Conservation (phyloP, 2,329 filamentous ascomycete species). For the Trichoderma semiorbis region DNA sequence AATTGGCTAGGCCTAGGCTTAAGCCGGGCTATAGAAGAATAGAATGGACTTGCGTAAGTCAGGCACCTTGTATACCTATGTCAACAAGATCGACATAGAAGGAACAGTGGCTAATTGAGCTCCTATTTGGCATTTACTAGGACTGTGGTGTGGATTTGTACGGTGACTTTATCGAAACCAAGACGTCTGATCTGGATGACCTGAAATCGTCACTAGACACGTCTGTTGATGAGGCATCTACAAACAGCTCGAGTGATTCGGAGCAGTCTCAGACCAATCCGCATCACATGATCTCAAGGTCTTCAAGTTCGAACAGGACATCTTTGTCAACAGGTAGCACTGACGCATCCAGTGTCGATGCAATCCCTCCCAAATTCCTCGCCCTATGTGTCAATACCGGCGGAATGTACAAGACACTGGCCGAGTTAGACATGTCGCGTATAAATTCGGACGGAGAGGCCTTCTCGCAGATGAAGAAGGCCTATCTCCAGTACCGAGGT, state of each 20-base stretch:
- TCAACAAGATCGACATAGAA: no score
- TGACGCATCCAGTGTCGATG: background rate
- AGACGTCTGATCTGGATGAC: background rate
- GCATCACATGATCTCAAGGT: background rate
- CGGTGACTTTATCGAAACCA: background rate
- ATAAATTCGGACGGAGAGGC: background rate
- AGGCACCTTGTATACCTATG: no score
- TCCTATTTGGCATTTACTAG: no score
- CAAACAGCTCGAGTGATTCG: background rate
- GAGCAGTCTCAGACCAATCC: background rate
- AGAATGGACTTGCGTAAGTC: background rate
- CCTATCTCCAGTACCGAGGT: background rate
- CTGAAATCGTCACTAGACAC: background rate
- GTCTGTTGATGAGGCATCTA: background rate
- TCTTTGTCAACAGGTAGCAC: background rate
- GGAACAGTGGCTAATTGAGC: no score
- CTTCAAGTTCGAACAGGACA: background rate
- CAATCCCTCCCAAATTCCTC: background rate
- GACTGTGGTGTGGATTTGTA: background rate
- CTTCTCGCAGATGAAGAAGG: background rate
- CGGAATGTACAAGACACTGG: background rate
- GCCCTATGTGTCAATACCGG: background rate
- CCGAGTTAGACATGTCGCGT: background rate
- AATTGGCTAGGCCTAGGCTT: background rate
- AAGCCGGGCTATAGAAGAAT: background rate